Evolutionary conservation across 495 filamentous ascomycete species (phyloP), one percentile per base, ranked within the genome.

Genomic region (Entonaema liquescens): DNA sequence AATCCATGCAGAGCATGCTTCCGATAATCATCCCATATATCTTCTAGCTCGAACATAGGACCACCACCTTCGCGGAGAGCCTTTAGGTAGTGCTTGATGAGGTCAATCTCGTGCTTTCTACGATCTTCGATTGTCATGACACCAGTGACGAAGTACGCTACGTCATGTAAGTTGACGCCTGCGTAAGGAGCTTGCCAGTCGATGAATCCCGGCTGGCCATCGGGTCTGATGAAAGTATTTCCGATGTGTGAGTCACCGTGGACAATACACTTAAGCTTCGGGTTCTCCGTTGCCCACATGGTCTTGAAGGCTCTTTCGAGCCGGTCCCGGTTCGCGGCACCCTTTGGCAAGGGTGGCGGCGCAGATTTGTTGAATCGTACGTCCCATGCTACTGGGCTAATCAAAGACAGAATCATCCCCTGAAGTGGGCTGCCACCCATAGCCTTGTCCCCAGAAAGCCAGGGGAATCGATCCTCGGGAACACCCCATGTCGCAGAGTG

Each of bases 21-120:
- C n/a, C 62, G 28, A 28, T 66, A 66, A 28, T 66, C 62, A 59
- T 66, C 53, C 62, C 62, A 66, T 35, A 66, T 38, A 6, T 66
- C 62, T 13, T 66, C 62, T 7, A 50, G 19, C 21, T 66, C 62
- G 5, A 66, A 59, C 42, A 52, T 59, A 1, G 62, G 62, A 6
- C 62, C 62, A 5, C 62, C 62, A 0, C 25, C 21, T 13, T 50
- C 54, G 15, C 40, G 28, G 29, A 66, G 44, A 8, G 40, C 54
- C 35, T 52, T 40, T 0, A 66, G 42, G 23, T 66, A 66, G 15
- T 66, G 42, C 6, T 42, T 38, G 13, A 66, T n/a, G 1, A 66
- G 7, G 23, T 59, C 62, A 17, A 21, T 23, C 3, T 66, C 62
- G 19, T 66, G 54, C 17, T 52, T 59, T 15, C 62, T 36, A 31